These are phyloP conservation scores for Phialophora chinensis DNA, from an alignment of 2,329 filamentous ascomycete species.

Conservation along the genomic window DNA sequence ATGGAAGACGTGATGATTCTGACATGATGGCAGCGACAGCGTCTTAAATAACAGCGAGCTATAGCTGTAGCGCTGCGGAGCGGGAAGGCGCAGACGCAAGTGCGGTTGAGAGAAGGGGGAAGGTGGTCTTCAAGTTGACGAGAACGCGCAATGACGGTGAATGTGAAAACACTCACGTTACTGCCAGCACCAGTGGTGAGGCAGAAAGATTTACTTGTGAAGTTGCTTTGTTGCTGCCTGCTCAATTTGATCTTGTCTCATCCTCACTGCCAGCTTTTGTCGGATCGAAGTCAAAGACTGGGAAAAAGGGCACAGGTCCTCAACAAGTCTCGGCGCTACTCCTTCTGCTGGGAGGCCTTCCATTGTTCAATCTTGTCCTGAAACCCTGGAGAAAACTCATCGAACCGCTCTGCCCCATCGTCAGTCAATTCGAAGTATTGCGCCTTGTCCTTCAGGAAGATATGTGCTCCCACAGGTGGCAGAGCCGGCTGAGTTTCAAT, in stretches of 20 bases:
- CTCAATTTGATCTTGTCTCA: constrained; percentile 2
- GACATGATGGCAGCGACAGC: constrained; percentile 16
- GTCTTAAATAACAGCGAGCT: not conserved
- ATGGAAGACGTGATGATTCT: constrained; percentile 7
- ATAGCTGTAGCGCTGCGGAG: constrained; percentile 6
- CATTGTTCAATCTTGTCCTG: constrained; percentile 40
- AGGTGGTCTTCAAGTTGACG: constrained; percentile 4
- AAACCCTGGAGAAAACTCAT: constrained; percentile 38
- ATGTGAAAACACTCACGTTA: constrained; percentile 6
- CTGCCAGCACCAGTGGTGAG: constrained; percentile 12
- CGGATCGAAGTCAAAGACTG: not conserved
- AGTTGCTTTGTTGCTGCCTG: constrained; percentile 5
- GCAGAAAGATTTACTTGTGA: constrained; percentile 22
- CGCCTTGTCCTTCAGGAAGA: constrained; percentile 53
- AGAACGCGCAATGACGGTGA: constrained; percentile 6
- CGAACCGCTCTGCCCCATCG: constrained; percentile 44
- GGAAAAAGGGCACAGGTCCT: constrained; percentile 1
- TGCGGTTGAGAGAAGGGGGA: not conserved
- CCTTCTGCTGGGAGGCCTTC: constrained; percentile 34
- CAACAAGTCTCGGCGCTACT: constrained; percentile 22
- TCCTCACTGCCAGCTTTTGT: not conserved
- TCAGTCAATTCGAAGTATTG: constrained; percentile 49
- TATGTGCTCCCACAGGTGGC: constrained; percentile 46
- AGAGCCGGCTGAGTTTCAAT: constrained; percentile 46
- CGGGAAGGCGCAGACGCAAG: constrained; percentile 12